phyloP scores from a whole-genome alignment of 371 early-diverging fungal species.

The Coemansia linderi region DNA sequence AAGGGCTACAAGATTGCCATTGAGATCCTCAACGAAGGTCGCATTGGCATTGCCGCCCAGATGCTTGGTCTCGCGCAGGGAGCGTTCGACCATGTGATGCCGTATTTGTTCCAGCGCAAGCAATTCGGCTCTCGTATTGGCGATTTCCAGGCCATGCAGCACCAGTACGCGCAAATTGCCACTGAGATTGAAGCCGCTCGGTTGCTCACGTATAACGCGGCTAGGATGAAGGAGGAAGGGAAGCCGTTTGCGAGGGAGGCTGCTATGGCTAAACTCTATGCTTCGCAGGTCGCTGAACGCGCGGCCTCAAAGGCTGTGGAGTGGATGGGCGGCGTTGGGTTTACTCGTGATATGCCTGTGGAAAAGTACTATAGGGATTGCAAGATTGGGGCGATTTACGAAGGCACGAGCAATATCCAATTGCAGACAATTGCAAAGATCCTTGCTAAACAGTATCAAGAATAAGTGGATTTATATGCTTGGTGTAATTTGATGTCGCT shows the following conservation, averaged over 20 bases:
- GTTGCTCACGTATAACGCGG: constrained; percentile 96
- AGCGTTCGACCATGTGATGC: constrained; percentile 85
- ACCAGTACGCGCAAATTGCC: constrained; percentile 94
- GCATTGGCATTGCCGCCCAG: constrained; percentile 98
- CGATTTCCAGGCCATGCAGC: constrained; percentile 96
- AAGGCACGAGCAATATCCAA: constrained; percentile 93
- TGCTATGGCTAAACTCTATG: constrained; percentile 96
- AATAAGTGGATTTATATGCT: constrained; percentile 3
- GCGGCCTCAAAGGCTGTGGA: constrained; percentile 89
- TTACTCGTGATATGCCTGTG: constrained; percentile 81
- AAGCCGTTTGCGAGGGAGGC: constrained; percentile 90
- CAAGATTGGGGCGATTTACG: constrained; percentile 88
- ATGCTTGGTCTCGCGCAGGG: constrained; percentile 98
- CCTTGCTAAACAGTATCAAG: constrained; percentile 67
- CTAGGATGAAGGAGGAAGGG: constrained; percentile 93
- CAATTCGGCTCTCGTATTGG: constrained; percentile 89
- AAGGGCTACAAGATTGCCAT: constrained; percentile 99
- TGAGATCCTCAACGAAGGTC: constrained; percentile 96
- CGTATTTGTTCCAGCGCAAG: constrained; percentile 94
- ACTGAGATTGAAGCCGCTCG: constrained; percentile 96
- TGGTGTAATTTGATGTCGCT: too few species aligned
- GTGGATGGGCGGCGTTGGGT: constrained; percentile 97
- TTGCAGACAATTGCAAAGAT: constrained; percentile 95
- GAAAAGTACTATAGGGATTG: constrained; percentile 97
- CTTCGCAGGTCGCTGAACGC: constrained; percentile 93